Evolutionary conservation across 108 stramenopile genomes (phyloP), one percentile per base, ranked within the genome.

Genomic region (Cyclotella choctawhatcheeana): DNA sequence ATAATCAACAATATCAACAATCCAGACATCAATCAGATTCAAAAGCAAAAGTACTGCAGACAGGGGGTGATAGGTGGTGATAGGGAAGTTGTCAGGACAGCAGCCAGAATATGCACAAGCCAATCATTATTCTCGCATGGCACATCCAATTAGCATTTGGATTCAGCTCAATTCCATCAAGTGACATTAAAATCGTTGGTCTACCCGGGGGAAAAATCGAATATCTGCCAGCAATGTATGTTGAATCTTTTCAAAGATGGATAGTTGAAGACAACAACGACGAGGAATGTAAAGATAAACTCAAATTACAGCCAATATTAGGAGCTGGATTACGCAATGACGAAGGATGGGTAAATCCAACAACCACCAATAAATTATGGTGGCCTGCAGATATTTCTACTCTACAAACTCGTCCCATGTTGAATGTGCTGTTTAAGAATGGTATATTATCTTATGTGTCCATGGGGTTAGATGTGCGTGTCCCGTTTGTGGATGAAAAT

Each of bases 331-430:
- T 58, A 20, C 17, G 33, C 1, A 37, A 55, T 48, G 67, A 75
- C 6, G 74, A 81, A 43, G 80, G 80, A 22, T 76, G 80, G 76
- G 84, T 84, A 7, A 53, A 84, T 54, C 84, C 84, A 14, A 82
- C 84, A 0, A 51, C 71, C 18, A 82, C 79, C 14, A 40, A 43
- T 27, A 72, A 84, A 43, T 68, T 84, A 48, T 84, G 80, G 76
- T 84, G 84, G 84, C 84, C 84, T 6, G 22, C 18, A 5, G 84
- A 84, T 68, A 5, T 81, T 10, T 4, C 55, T 1, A 58, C 56
- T 4, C 45, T 84, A n/a, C 84, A 84, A 58, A 43, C 54, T 16
- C 74, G 80, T 17, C 80, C 84, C n/a, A 29, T 53, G 44, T 14
- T 84, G 4, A 81, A 82, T 40, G 71, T 84, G 6, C 33, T 82